Evolutionary conservation across 306 rosid genomes (phyloP).

Genomic region (Cicer arietinum): DNA sequence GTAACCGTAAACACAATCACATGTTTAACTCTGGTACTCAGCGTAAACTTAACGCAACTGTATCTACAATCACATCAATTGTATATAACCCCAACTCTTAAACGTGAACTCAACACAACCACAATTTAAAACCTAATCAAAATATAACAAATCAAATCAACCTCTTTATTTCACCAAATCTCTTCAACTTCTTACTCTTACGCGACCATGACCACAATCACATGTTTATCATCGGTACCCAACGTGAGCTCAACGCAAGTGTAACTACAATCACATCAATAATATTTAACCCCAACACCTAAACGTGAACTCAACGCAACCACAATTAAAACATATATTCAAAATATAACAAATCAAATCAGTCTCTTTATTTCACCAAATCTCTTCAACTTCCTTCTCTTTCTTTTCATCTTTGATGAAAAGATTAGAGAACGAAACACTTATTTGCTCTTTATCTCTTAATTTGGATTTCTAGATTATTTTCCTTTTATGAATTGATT

Average conservation of each 20-base stretch:
- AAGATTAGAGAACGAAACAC: not conserved
- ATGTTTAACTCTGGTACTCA: too few relatives aligned
- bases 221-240: too few relatives aligned
- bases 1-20: too few relatives aligned
- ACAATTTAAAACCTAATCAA: too few relatives aligned
- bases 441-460: not conserved
- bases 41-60: too few relatives aligned
- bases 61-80: too few relatives aligned
- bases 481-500: conserved; percentile 23
- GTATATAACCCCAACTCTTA: too few relatives aligned
- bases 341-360: not conserved
- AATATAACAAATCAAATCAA: too few relatives aligned
- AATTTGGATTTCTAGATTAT: not conserved
- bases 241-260: not conserved
- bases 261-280: not conserved
- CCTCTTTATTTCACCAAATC: too few relatives aligned
- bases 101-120: too few relatives aligned
- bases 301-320: not conserved
- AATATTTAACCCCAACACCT: not conserved
- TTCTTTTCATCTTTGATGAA: conserved; percentile 29
- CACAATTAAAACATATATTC: not conserved
- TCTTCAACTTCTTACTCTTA: too few relatives aligned
- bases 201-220: too few relatives aligned
- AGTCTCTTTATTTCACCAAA: conserved; percentile 14
- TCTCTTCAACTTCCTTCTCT: conserved; percentile 26